phyloP scores from a whole-genome alignment of 2,329 filamentous ascomycete genomes.

The Talaromyces sp. region DNA sequence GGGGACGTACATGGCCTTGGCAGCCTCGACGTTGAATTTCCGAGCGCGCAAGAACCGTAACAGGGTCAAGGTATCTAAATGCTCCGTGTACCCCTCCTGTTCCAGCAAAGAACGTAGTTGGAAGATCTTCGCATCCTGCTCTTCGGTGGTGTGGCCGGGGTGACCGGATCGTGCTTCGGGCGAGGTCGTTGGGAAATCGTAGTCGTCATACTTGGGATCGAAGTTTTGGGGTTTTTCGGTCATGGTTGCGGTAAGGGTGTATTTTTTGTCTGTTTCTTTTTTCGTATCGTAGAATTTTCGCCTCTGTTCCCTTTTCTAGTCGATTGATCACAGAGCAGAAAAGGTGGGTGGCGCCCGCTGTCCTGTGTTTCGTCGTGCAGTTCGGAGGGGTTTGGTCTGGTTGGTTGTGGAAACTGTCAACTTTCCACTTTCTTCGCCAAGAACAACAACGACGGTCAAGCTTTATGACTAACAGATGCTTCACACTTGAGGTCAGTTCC shows the following conservation, averaged over 20 bases:
- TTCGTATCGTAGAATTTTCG: not conserved
- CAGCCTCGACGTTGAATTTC: slow-evolving; percentile 82
- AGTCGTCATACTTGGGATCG: slow-evolving; percentile 92
- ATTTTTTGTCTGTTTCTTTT: not conserved
- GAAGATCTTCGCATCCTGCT: slow-evolving; percentile 84
- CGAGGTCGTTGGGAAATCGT: slow-evolving; percentile 82
- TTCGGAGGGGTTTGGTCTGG: not conserved
- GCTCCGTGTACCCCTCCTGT: slow-evolving; percentile 72
- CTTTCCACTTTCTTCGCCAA: slow-evolving; percentile 2
- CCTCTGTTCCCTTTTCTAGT: not conserved
- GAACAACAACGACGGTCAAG: not conserved
- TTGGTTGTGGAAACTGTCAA: not conserved
- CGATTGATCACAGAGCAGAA: not conserved
- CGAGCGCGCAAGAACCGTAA: slow-evolving; percentile 88
- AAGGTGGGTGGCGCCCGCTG: not conserved
- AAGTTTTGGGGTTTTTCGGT: slow-evolving; percentile 35
- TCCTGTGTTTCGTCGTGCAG: not conserved
- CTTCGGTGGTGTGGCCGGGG: slow-evolving; percentile 77
- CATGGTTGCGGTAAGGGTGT: slow-evolving; percentile 10
- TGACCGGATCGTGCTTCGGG: slow-evolving; percentile 70
- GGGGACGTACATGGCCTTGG: slow-evolving; percentile 78
- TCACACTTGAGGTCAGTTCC: not conserved
- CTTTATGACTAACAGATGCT: not conserved
- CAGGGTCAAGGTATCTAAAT: slow-evolving; percentile 89
- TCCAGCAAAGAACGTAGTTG: slow-evolving; percentile 85